Evolutionary conservation across 202 grass and related monocot genomes (phyloP), one percentile per base, ranked within the genome.

Genomic region (Sporobolus alterniflorus): DNA sequence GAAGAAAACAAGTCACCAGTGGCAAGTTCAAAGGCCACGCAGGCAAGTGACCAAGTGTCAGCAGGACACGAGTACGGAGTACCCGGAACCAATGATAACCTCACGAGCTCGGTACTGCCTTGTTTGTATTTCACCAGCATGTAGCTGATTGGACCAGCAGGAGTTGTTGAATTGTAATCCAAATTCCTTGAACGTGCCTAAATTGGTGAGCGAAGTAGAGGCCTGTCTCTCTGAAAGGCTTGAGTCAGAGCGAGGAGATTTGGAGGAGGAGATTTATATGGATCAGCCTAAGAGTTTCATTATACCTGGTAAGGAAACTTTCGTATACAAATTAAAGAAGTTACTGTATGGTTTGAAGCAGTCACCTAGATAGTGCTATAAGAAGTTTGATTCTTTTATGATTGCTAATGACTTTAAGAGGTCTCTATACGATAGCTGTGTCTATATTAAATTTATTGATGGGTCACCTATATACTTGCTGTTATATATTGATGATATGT

Each of bases 21-120:
- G 63, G 90, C 95, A 88, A 98, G 90, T 75, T 98, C 95, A 87
- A 93, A 98, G 62, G 85, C 75, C 64, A 98, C 60, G 69, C 95
- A 98, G 33, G 88, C 92, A 84, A 98, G 95, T 4, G 92, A 94
- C 95, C 95, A 98, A 65, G 95, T 89, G 84, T 97, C 94, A 14
- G 88, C 86, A 12, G 95, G 81, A 91, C 84, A 98, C 0, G 90
- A 94, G 72, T 94, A 98, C 24, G 0, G 90, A 94, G 72, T 94
- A 98, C 24, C 88, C 90, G 2, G 95, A 79, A 86, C 90, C 92
- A n/a, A 98, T 86, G 79, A 98, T 89, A 69, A 95, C 95, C 88
- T 98, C 95, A 7, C 92, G 90, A 55, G 92, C 88, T 78, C 95
- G 88, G 40, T 98, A 98, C 71, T 95, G 90, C 84, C 92, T 93